Base-by-base conservation (phyloP, 345 rosid genomes). In the Bruguiera sexangula region DNA sequence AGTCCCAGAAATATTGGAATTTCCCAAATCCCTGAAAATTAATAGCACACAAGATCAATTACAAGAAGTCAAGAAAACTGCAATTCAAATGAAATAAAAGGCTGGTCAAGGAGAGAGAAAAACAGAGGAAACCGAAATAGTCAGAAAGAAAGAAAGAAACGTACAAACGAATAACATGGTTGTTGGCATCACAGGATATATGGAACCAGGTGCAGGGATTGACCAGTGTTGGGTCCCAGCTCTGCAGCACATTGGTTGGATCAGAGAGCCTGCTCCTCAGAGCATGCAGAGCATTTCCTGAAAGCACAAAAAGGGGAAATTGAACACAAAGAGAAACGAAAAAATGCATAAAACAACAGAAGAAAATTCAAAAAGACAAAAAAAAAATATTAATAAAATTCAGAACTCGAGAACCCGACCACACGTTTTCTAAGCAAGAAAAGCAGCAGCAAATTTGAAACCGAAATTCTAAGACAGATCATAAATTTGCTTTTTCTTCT, bases 131-230 rank as follows among this genome's bases (percentile, higher is more conserved):
- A 50, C 27, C 53, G 54, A 27, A 8, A 24, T 13, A n/a, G 27
- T 46, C 22, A 9, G 51, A 66, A 15, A 70, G 7, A 34, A 67
- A 9, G 51, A 66, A 15, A 70, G 7, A 34, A 67, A 57, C 84
- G 71, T 76, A 86, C 88, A 88, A 69, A 55, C 90, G 85, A 75
- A 83, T 82, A 62, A 91, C 97, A 73, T 75, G 89, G 67, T 63
- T 86, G 79, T 73, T 76, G 72, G 86, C 78, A 80, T 91, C 90
- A 73, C 97, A 91, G 52, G 87, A 74, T 66, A 91, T 82, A 79
- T 89, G 96, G 66, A 91, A 89, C 96, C 97, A 91, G 52, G 97
- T 91, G 83, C 96, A 91, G 70, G 96, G 96, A 81, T 84, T 85
- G 66, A 91, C 97, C 79, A 91, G 91, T 20, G 91, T 81, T 7